Conservation (phyloP, 768 basidiomycete genomes). For the Mycena venus region DNA sequence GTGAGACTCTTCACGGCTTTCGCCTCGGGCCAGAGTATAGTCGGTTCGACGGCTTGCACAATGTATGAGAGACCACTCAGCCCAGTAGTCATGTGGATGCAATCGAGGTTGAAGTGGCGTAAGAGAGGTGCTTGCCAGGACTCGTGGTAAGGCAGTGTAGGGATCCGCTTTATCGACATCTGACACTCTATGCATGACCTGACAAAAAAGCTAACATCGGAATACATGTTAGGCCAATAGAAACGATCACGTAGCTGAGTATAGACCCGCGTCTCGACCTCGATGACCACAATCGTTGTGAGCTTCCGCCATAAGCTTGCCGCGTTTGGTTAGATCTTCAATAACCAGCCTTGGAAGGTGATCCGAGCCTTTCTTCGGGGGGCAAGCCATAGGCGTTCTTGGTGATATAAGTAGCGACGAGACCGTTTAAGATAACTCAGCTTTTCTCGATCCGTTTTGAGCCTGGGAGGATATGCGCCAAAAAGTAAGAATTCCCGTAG, state of each 20-base stretch:
- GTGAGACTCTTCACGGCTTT: conserved; percentile 22
- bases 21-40: conserved; percentile 40
- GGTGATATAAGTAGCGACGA: background rate
- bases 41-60: conserved; percentile 39
- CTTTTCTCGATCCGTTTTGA: background rate
- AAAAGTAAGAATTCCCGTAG: background rate
- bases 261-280: conserved; percentile 40
- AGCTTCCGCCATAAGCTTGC: conserved; percentile 34
- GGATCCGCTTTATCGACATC: conserved; percentile 26
- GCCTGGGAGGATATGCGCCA: background rate
- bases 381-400: background rate
- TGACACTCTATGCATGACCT: conserved; percentile 51
- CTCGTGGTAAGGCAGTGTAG: conserved; percentile 36
- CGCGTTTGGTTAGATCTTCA: background rate
- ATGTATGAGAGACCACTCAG: conserved; percentile 37
- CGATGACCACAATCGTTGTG: conserved; percentile 36
- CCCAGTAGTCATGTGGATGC: conserved; percentile 44
- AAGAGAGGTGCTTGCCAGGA: conserved; percentile 38
- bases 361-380: background rate
- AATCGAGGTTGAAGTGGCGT: conserved; percentile 41
- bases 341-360: conserved; percentile 34
- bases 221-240: conserved; percentile 53
- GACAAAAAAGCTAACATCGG: conserved; percentile 44
- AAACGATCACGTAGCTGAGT: conserved; percentile 36
- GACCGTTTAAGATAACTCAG: background rate